phyloP scores from a whole-genome alignment of 345 rosid genomes.

The Syzygium aromaticum region DNA sequence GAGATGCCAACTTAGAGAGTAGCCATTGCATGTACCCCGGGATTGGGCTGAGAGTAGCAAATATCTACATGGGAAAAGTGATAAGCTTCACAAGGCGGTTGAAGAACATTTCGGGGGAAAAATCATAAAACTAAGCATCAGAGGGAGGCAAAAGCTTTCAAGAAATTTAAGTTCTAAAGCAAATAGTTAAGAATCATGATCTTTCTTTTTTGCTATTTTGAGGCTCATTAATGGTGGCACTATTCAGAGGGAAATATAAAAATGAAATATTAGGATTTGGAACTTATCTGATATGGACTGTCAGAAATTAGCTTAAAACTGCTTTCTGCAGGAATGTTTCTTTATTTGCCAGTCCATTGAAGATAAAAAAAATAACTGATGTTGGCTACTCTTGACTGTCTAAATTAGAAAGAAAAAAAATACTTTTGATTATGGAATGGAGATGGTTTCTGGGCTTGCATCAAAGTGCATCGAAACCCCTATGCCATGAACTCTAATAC shows the following conservation, averaged over 20 bases:
- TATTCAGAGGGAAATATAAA: background rate
- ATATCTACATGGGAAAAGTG: conserved; percentile 30
- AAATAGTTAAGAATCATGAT: background rate
- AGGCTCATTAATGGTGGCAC: background rate
- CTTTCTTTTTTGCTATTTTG: background rate
- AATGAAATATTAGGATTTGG: background rate
- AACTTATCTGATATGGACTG: background rate
- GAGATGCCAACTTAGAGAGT: conserved; percentile 76
- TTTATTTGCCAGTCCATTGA: background rate
- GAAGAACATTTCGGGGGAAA: background rate
- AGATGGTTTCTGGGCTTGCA: background rate
- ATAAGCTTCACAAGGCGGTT: background rate
- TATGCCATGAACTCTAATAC: background rate
- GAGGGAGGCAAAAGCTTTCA: background rate
- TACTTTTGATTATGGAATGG: background rate
- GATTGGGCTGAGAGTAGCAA: conserved; percentile 92
- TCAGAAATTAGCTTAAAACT: background rate
- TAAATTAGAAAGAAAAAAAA: background rate
- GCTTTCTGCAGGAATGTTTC: background rate
- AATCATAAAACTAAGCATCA: background rate
- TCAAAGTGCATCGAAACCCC: background rate
- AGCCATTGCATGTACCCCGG: conserved; percentile 93
- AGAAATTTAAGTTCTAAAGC: background rate
- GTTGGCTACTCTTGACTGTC: background rate
- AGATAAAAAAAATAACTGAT: background rate